Conservation (phyloP, 768 basidiomycete species). For the Mycena latifolia region DNA sequence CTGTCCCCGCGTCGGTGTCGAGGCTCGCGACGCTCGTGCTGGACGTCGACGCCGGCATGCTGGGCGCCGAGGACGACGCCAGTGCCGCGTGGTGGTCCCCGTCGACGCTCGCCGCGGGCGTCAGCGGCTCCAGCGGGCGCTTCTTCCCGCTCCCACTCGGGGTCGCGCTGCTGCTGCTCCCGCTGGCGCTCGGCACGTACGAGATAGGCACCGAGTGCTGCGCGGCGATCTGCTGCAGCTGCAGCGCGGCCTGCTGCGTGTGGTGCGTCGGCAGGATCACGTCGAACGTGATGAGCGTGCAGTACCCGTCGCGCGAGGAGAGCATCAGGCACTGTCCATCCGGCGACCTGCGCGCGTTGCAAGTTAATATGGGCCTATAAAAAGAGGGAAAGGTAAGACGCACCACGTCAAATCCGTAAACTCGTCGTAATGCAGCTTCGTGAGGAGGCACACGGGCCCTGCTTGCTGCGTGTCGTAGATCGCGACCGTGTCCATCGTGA, state of each 20-base stretch:
- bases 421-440: constrained; percentile 96
- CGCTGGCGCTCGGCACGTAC: constrained; percentile 39
- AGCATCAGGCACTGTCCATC: constrained; percentile 95
- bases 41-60: constrained; percentile 37
- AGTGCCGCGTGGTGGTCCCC: constrained; percentile 45
- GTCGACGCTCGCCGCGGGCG: constrained; percentile 63
- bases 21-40: constrained; percentile 26
- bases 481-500: constrained; percentile 95
- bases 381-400: constrained; percentile 41
- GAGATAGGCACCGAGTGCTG: constrained; percentile 80
- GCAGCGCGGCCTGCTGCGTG: constrained; percentile 91
- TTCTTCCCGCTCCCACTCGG: constrained; percentile 40
- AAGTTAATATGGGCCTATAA: too few relatives aligned
- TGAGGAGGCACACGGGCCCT: constrained; percentile 90
- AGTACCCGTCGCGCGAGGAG: constrained; percentile 96
- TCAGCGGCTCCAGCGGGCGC: constrained; percentile 59
- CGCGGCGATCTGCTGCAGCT: constrained; percentile 92
- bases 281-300: constrained; percentile 94
- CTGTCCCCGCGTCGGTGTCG: constrained; percentile 9
- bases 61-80: not conserved
- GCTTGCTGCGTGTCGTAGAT: constrained; percentile 98
- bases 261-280: constrained; percentile 91
- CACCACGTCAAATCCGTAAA: constrained; percentile 98
- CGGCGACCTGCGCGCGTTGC: constrained; percentile 77
- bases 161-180: not conserved